Evolutionary conservation across 2,329 filamentous ascomycete species (phyloP), one percentile per base, ranked within the genome.

Genomic region (Pseudopithomyces chartarum): DNA sequence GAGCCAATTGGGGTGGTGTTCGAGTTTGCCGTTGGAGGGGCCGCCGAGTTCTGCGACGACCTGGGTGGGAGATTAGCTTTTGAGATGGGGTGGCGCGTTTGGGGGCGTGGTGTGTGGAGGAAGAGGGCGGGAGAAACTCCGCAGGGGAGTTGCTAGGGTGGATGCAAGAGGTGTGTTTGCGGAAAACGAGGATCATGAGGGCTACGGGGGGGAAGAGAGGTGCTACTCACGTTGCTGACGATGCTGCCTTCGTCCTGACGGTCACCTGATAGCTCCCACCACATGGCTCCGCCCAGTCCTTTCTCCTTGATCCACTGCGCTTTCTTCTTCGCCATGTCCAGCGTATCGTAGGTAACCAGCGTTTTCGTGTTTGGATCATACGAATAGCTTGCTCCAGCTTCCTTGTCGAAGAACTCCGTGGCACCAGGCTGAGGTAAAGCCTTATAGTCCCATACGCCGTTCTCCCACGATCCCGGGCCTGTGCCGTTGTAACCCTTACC

Each of bases 201-300:
- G 12, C 11, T 26, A 11, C 17, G 22, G 20, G 19, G 2, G 47
- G 40, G 12, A 44, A 39, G 47, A 44, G 45, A n/a, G 12, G 36
- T 36, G 29, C 33, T 17, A 57, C 73, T 61, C 58, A 76, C 76
- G 39, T 75, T 70, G 32, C 67, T 66, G 50, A 82, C 92, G 69
- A 97, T 73, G 23, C 69, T 69, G 65, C 90, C 94, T 0, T 82
- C 79, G 11, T 74, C 75, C 0, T 86, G 87, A 2, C 87, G 88
- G 73, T 97, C 94, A 1, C 85, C 88, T 68, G 89, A 94, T 66
- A 87, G 91, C 79, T 97, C 93, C 91, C 91, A 96, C 92, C 92
- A 98, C 93, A 98, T 97, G n/a, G 85, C 91, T 17, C 94, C 94
- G 1, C 92, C 93, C 0, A 97, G 82, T 0, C 85, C 81, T 43